phyloP scores from a whole-genome alignment of 345 rosid species.

The Linum tenue region DNA sequence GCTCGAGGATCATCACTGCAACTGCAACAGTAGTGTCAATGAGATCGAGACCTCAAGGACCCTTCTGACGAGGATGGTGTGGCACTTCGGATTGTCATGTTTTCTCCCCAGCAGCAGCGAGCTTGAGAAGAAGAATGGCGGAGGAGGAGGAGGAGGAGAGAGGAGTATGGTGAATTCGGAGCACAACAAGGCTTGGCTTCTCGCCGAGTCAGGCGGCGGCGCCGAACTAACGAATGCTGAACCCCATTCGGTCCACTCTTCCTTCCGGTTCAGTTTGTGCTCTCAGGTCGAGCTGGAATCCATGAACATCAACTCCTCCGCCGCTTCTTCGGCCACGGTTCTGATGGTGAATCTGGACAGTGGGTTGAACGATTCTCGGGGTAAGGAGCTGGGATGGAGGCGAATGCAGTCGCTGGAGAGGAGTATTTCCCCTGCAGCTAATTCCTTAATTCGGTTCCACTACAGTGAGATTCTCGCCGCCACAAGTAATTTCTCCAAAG shows the following conservation, averaged over 20 bases:
- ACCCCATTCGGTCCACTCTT: slow-evolving; percentile 79
- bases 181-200: slow-evolving; percentile 80
- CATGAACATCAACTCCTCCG: slow-evolving; percentile 35
- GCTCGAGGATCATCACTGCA: slow-evolving; percentile 18
- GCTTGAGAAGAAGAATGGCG: slow-evolving; percentile 4
- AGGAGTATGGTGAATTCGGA: slow-evolving; percentile 31
- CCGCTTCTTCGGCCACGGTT: slow-evolving; percentile 46
- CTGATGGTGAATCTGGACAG: slow-evolving; percentile 78
- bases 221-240: slow-evolving; percentile 54
- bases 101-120: slow-evolving; percentile 26
- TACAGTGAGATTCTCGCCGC: slow-evolving; percentile 67
- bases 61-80: slow-evolving; percentile 37
- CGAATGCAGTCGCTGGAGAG: slow-evolving; percentile 69
- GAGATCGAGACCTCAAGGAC: slow-evolving; percentile 25
- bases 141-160: slow-evolving; percentile 17
- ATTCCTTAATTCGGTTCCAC: slow-evolving; percentile 51
- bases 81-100: slow-evolving; percentile 55
- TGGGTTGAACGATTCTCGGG: slow-evolving; percentile 49
- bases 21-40: slow-evolving; percentile 7
- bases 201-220: slow-evolving; percentile 62
- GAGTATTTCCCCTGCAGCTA: slow-evolving; percentile 60
- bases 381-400: slow-evolving; percentile 53
- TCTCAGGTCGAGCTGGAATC: slow-evolving; percentile 83
- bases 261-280: slow-evolving; percentile 87
- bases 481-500: slow-evolving; percentile 73